Conservation (phyloP, 164 flowering plant species). For the Hamamelis virginiana region DNA sequence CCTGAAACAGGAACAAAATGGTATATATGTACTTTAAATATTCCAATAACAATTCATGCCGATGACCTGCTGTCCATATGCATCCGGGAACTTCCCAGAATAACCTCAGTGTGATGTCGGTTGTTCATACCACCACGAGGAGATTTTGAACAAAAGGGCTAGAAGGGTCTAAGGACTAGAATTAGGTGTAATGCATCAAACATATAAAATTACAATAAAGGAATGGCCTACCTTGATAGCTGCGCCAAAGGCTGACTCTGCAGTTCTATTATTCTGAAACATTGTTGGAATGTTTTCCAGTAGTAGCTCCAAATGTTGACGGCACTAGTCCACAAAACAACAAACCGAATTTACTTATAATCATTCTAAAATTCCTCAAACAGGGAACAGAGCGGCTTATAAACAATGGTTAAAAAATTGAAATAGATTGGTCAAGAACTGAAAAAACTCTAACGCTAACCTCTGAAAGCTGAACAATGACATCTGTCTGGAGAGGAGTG, state of each 20-base stretch:
- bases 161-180: no score
- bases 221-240: slow-evolving; percentile 74
- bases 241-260: slow-evolving; percentile 97
- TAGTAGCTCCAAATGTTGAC: slow-evolving; percentile 83
- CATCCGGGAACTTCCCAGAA: not conserved
- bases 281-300: slow-evolving; percentile 91
- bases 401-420: not conserved
- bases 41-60: not conserved
- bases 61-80: not conserved
- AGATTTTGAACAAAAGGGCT: not conserved
- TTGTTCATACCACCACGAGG: not conserved
- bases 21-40: not conserved
- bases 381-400: not conserved
- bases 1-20: slow-evolving; percentile 47
- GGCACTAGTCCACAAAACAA: slow-evolving; percentile 54
- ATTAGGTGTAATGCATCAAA: no score
- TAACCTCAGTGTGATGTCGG: not conserved
- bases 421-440: not conserved
- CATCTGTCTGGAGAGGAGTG: slow-evolving; percentile 92
- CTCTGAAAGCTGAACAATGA: slow-evolving; percentile 92
- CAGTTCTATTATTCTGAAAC: slow-evolving; percentile 76
- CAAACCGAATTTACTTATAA: not conserved
- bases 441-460: slow-evolving; percentile 32
- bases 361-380: not conserved
- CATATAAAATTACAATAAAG: not conserved